Evolutionary conservation across 1,284 basidiomycete genomes (phyloP), one percentile per base, ranked within the genome.

Genomic region (Hemileia vastatrix): DNA sequence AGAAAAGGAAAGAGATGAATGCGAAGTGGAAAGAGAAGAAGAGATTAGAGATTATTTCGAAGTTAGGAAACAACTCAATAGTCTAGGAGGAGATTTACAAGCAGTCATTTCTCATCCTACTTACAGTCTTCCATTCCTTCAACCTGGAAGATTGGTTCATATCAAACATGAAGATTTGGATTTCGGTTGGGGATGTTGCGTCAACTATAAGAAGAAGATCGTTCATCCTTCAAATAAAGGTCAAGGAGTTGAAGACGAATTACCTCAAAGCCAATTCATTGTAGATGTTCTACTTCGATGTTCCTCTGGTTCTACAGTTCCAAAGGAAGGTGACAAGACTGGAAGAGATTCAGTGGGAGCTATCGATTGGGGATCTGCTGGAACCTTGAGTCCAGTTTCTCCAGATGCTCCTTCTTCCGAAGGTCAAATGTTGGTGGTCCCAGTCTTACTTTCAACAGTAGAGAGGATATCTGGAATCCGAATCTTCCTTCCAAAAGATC

Each of bases 181-280:
- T 77, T 98, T 95, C 77, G 93, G 93, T 3, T 98, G 95, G 94
- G 92, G 92, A 51, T 83, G 89, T 32, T 84, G 97, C 48, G 83
- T 96, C 69, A 91, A 90, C 71, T 97, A 87, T 74, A 86, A 90
- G 75, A 96, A 95, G 78, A 83, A 90, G 1, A 69, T 83, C 31
- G 82, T 83, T 53, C 80, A 86, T 54, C n/a, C n/a, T n/a, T n/a
- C n/a, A n/a, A n/a, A n/a, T n/a, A n/a, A n/a, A 40, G 27, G 5
- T n/a, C 54, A 56, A 55, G 58, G 84, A 81, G 72, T 80, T 77
- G 80, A 80, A 61, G 76, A 82, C 18, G 89, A 91, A 50, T 84
- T 88, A 9, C 84, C 91, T 0, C 92, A 94, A 71, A 86, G 90
- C 70, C 87, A 90, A 72, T 97, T 94, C 75, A 83, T 96, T 64